Percentiles rank a stretch among this genome's conserved stretches.
These are phyloP conservation scores for Lichtheimia hyalospora DNA, from an alignment of 371 early-diverging fungal species.

Conservation along the genomic window DNA sequence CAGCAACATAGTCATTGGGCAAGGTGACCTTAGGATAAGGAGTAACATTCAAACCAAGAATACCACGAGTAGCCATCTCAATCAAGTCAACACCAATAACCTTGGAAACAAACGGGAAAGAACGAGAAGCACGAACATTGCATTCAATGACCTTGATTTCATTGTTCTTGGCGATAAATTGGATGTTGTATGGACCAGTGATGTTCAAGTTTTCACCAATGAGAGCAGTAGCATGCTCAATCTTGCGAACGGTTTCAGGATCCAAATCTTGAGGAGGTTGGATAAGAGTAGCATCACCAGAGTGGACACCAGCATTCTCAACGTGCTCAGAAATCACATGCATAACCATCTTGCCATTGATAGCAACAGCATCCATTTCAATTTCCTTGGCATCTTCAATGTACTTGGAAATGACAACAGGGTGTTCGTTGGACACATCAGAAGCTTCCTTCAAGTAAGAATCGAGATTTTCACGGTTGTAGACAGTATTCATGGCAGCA, in stretches of 20 bases:
- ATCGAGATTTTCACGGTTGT: constrained; percentile 69
- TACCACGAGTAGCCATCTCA: constrained; percentile 83
- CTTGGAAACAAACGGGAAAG: constrained; percentile 96
- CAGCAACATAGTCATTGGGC: constrained; percentile 71
- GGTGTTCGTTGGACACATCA: constrained; percentile 86
- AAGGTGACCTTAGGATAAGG: constrained; percentile 70
- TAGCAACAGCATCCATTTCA: constrained; percentile 92
- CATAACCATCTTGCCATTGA: constrained; percentile 75
- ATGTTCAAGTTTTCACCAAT: constrained; percentile 87
- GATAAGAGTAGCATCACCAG: constrained; percentile 94
- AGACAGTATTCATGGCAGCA: constrained; percentile 95
- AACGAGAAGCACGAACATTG: constrained; percentile 94
- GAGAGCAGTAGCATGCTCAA: constrained; percentile 87
- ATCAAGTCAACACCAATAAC: constrained; percentile 88
- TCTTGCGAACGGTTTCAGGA: constrained; percentile 65
- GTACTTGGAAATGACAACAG: constrained; percentile 93
- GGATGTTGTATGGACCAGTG: constrained; percentile 96
- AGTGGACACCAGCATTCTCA: constrained; percentile 96
- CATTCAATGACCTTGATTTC: constrained; percentile 97
- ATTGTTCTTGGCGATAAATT: constrained; percentile 79
- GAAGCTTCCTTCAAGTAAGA: constrained; percentile 79
- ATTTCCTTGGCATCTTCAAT: constrained; percentile 92
- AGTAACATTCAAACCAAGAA: constrained; percentile 62
- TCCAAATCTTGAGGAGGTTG: constrained; percentile 81
- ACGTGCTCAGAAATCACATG: constrained; percentile 94